A percentile compares a stretch with the other conserved stretches of the same genome.
Conservation (phyloP, 345 rosid species). For the Eucalyptus curtisii region DNA sequence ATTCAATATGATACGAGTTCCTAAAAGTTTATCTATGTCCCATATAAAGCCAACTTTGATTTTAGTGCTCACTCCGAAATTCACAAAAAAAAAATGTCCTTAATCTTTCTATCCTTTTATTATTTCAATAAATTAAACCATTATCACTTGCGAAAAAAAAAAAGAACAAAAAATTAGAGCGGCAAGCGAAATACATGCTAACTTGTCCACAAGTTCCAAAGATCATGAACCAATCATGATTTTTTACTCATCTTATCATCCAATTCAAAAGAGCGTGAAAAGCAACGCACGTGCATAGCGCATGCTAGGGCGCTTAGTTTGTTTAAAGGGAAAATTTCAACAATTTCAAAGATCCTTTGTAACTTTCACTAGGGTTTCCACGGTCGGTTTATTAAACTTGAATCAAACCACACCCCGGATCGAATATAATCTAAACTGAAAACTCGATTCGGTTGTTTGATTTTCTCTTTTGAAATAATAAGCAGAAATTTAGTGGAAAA, state of each 20-base stretch:
- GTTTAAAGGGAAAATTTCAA: background rate
- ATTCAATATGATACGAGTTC: background rate
- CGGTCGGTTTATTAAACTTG: too few relatives aligned
- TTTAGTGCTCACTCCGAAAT: too few relatives aligned
- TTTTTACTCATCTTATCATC: background rate
- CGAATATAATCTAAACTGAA: too few relatives aligned
- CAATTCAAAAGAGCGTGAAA: background rate
- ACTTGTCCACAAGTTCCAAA: background rate
- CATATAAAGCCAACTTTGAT: background rate
- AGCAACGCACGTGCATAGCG: background rate
- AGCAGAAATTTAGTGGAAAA: accelerated
- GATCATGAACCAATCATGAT: background rate
- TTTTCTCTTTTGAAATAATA: accelerated
- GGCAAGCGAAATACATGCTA: background rate
- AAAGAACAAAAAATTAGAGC: background rate
- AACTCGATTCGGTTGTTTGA: accelerated
- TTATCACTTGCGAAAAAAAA: background rate
- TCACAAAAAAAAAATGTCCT: background rate
- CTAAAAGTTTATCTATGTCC: background rate
- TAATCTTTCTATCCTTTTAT: background rate
- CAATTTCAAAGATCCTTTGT: background rate
- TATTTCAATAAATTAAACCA: background rate
- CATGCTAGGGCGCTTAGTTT: background rate
- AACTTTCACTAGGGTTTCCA: too few relatives aligned
- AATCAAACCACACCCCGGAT: accelerated